Base-by-base conservation (phyloP, 2,329 filamentous ascomycete species). In the Arachnopeziza araneosa region DNA sequence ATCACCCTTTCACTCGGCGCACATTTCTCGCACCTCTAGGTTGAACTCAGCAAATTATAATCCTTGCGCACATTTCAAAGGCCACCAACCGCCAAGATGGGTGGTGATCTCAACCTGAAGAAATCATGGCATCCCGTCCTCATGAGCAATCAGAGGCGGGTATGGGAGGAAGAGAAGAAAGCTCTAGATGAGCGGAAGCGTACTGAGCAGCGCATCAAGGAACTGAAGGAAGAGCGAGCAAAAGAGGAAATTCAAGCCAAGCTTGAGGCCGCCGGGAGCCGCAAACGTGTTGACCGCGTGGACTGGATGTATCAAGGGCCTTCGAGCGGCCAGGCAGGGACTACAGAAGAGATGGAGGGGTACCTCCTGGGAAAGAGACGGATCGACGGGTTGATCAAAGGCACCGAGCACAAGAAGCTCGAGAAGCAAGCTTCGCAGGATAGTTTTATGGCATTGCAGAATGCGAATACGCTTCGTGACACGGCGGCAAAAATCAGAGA, bases 231-330 rank as follows among this genome's bases (percentile, higher is more conserved):
- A 74, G 96, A 99, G 77, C 87, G 93, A 53, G 87, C 90, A 54
- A 90, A 96, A 66, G 91, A 97, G 74, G 93, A 98, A 74, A 84
- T 98, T 1, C 90, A 97, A 74, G 85, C 87, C 56, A 83, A 98
- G 66, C 91, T 97, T 59, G 95, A 97, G 75, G 87, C 89, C 1
- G 89, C 92, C 0, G 95, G 95, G 48, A 92, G 93, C 59, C 85
- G 83, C 69, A 93, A 91, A 71, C 83, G 88, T 57, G 78, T 89
- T 30, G 88, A 93, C 68, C 86, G 92, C 44, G 93, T 99, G 24
- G 95, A 98, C 70, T 99, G 95, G 91, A 97, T 99, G 91, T 99
- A 99, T 76, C 86, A 89, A 68, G 93, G 93, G 1, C 92, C 95
- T 8, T 89, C 88, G 55, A 82, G 80, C 59, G 90, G 91, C 44